phyloP scores from a whole-genome alignment of 1,284 basidiomycete species.

The Trametes polyzona region DNA sequence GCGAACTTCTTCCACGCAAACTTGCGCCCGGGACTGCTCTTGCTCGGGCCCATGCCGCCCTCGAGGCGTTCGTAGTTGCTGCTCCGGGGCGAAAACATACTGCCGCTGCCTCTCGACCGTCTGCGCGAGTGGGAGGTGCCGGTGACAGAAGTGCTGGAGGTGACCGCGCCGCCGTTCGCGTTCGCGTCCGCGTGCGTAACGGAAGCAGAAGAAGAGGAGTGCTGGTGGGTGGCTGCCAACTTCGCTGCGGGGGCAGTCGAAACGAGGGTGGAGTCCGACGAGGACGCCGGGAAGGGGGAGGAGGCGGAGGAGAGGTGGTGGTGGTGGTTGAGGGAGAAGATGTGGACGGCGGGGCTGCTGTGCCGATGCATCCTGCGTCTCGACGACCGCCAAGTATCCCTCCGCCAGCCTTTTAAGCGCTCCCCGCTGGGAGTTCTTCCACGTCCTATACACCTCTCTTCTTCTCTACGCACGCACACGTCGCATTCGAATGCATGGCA shows the following conservation, averaged over 20 bases:
- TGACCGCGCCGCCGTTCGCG: neutral
- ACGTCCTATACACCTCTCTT: too few relatives aligned
- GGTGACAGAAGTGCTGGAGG: neutral
- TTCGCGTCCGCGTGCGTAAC: too few relatives aligned
- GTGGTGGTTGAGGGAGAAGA: conserved; percentile 15
- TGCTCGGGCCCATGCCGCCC: conserved; percentile 56
- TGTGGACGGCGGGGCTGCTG: conserved; percentile 3
- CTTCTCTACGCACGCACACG: neutral
- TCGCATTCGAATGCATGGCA: too few relatives aligned
- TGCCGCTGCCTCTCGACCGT: conserved; percentile 18
- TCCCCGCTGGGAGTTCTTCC: neutral
- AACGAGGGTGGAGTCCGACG: conserved; percentile 8
- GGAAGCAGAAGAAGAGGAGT: conserved; percentile 5
- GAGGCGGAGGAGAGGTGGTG: conserved; percentile 1
- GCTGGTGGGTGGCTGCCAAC: conserved; percentile 2
- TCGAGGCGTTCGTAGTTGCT: conserved; percentile 68
- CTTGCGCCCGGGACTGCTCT: conserved; percentile 33
- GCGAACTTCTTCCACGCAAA: conserved; percentile 73
- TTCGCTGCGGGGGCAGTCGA: neutral
- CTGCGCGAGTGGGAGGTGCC: conserved; percentile 7
- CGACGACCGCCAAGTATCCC: neutral
- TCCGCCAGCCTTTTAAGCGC: neutral
- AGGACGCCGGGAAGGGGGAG: conserved; percentile 3
- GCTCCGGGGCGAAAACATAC: conserved; percentile 49
- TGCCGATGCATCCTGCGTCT: conserved; percentile 10